Percentiles rank a stretch among this genome's conserved stretches.
These are phyloP conservation scores for Rhytidiadelphus loreus DNA, from an alignment of 225 moss, liverwort and hornwort species.

Conservation along the genomic window DNA sequence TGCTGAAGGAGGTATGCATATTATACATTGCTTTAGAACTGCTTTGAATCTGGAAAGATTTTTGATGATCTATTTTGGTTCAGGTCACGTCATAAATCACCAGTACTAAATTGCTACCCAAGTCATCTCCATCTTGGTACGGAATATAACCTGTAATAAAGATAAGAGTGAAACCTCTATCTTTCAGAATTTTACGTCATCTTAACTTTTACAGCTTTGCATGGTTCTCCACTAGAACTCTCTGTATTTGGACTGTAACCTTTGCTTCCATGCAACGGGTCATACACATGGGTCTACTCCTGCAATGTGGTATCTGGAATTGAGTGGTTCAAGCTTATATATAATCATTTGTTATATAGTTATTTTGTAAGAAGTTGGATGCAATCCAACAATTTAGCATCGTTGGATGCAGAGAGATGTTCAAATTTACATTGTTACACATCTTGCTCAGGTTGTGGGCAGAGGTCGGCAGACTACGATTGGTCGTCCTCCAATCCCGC, in stretches of 20 bases:
- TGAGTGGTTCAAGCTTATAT: not conserved
- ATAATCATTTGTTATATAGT: not conserved
- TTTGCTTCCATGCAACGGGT: not conserved
- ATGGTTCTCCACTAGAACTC: not conserved
- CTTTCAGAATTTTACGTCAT: not conserved
- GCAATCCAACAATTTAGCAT: not conserved
- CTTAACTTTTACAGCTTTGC: not conserved
- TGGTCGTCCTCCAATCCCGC: constrained; percentile 76
- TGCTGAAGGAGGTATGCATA: constrained; percentile 69
- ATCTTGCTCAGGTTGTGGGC: constrained; percentile 66
- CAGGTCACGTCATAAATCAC: not conserved
- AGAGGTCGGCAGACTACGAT: constrained; percentile 41
- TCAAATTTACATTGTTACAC: not conserved
- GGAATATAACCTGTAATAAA: not conserved
- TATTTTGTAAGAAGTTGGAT: not conserved
- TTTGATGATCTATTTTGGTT: not conserved
- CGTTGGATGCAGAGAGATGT: not conserved
- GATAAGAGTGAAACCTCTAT: not conserved
- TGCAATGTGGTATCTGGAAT: not conserved
- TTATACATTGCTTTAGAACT: not conserved
- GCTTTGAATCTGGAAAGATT: not conserved
- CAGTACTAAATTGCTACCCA: not conserved
- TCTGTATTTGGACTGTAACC: not conserved
- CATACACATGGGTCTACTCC: not conserved
- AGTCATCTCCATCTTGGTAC: not conserved